These are phyloP conservation scores for Stipa capillata DNA, from an alignment of 176 grass and related monocot genomes.

Conservation along the genomic window DNA sequence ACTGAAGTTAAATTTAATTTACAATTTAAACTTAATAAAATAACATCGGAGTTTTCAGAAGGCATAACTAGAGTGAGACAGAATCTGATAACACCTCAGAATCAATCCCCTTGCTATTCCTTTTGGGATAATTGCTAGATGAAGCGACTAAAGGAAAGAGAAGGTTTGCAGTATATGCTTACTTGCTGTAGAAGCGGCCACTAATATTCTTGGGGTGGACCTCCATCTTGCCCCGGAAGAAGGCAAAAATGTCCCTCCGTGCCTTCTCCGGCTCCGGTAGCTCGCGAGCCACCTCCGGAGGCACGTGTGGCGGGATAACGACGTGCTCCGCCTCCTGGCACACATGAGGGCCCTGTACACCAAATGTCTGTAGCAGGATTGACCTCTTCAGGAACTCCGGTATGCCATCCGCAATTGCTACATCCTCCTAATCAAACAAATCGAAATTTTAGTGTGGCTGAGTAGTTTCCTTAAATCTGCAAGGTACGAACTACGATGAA, in stretches of 20 bases:
- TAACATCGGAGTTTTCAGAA: too few species aligned
- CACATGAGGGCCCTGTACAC: constrained; percentile 32
- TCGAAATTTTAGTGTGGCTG: not conserved
- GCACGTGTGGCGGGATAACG: constrained; percentile 66
- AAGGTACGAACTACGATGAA: not conserved
- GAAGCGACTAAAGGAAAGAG: not conserved
- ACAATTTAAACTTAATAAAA: too few species aligned
- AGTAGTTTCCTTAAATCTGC: not conserved
- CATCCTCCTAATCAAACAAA: constrained; percentile 44
- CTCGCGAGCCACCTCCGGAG: constrained; percentile 20
- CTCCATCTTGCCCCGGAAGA: constrained; percentile 90
- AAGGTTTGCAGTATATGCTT: not conserved
- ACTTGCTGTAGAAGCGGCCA: constrained; percentile 95
- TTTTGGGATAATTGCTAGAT: not conserved
- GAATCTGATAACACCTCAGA: too few species aligned
- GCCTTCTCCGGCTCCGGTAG: constrained; percentile 33
- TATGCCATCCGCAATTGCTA: constrained; percentile 70
- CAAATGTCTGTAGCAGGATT: constrained; percentile 79
- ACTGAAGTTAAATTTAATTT: not conserved
- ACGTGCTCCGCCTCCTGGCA: constrained; percentile 71
- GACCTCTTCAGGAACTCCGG: constrained; percentile 55
- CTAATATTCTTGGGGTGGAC: constrained; percentile 84
- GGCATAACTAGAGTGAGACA: too few species aligned
- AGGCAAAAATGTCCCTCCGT: constrained; percentile 53
- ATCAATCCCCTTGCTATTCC: too few species aligned